phyloP scores from a whole-genome alignment of 352 stramenopile species.

The Pythium periplocum region DNA sequence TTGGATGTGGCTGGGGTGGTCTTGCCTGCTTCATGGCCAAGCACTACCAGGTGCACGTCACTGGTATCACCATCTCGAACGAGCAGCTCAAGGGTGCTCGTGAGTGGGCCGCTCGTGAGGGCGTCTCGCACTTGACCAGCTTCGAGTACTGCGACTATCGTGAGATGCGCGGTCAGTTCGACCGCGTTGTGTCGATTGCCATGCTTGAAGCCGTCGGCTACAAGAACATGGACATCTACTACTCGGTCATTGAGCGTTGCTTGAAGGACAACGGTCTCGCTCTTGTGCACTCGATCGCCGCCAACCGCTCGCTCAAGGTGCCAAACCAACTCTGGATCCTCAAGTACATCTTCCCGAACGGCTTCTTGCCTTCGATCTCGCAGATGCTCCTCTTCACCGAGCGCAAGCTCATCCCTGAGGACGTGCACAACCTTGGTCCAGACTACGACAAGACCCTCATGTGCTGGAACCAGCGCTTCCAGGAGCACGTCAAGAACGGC shows the following conservation, averaged over 20 bases:
- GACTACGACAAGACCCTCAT: conserved; percentile 90
- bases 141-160: conserved; percentile 91
- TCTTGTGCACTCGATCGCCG: conserved; percentile 78
- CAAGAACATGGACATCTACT: conserved; percentile 88
- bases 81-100: conserved; percentile 86
- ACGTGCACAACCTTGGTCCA: conserved; percentile 81
- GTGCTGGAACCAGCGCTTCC: conserved; percentile 86
- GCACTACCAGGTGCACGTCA: conserved; percentile 83
- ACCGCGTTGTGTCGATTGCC: conserved; percentile 84
- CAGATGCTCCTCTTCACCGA: conserved; percentile 75
- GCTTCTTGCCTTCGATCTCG: conserved; percentile 73
- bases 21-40: conserved; percentile 86
- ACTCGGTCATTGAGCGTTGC: conserved; percentile 72
- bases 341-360: conserved; percentile 91
- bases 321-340: conserved; percentile 84
- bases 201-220: conserved; percentile 89
- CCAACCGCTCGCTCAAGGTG: conserved; percentile 82
- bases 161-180: conserved; percentile 83
- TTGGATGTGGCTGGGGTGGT: conserved; percentile 87
- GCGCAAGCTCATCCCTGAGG: conserved; percentile 75
- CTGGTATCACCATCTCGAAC: conserved; percentile 88
- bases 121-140: conserved; percentile 79
- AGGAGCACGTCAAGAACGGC: conserved; percentile 70
- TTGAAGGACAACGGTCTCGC: conserved; percentile 75
- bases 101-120: conserved; percentile 69